Evolutionary conservation across 2,329 filamentous ascomycete genomes (phyloP).

Genomic region (Cryoendolithus antarcticus): DNA sequence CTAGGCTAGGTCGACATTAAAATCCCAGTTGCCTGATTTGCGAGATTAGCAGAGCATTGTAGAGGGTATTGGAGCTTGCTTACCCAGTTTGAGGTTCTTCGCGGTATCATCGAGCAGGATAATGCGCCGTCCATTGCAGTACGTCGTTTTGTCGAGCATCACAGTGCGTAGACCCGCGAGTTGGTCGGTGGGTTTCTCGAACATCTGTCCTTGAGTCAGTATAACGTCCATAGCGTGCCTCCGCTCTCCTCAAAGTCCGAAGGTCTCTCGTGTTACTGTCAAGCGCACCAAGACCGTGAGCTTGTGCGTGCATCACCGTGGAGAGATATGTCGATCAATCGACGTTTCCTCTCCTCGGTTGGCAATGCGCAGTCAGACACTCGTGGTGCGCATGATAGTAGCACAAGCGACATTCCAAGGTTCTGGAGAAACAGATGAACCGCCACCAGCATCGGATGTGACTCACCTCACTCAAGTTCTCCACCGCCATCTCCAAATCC

Average conservation of each 20-base stretch:
- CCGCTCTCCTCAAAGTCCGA: too few species aligned
- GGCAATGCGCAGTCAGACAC: too few species aligned
- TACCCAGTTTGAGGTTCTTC: slow-evolving; percentile 79
- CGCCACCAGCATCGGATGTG: background rate
- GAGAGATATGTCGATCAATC: too few species aligned
- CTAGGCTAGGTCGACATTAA: slow-evolving; percentile 10
- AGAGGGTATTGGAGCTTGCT: slow-evolving; percentile 22
- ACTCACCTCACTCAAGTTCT: slow-evolving; percentile 66
- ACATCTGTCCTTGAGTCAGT: slow-evolving; percentile 46
- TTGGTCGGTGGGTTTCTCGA: slow-evolving; percentile 88
- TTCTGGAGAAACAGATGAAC: background rate
- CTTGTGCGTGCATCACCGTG: too few species aligned
- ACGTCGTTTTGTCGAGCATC: slow-evolving; percentile 96
- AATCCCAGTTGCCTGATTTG: slow-evolving; percentile 22
- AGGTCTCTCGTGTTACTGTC: background rate
- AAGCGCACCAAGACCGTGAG: too few species aligned
- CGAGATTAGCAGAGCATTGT: background rate
- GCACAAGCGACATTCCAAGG: too few species aligned
- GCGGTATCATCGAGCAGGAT: slow-evolving; percentile 88
- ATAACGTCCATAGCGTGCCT: too few species aligned
- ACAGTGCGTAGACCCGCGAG: slow-evolving; percentile 81
- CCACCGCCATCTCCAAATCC: slow-evolving; percentile 92
- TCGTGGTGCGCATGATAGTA: too few species aligned
- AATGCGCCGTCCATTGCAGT: slow-evolving; percentile 83
- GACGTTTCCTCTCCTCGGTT: too few species aligned